These are phyloP conservation scores for Ambrosiella cleistominuta DNA, from an alignment of 2,329 filamentous ascomycete species.

Conservation along the genomic window DNA sequence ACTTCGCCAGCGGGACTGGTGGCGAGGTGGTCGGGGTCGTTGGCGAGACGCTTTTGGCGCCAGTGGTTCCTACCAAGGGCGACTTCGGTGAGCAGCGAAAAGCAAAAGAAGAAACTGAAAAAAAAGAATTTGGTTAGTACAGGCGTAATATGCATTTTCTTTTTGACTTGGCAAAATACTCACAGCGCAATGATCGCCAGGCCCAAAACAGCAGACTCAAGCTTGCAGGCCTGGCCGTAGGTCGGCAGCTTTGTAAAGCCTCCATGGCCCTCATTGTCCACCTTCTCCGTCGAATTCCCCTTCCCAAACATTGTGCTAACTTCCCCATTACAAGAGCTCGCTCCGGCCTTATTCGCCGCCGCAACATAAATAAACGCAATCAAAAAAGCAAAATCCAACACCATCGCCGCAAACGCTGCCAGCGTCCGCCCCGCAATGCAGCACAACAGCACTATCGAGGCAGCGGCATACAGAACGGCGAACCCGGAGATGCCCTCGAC, in stretches of 20 bases:
- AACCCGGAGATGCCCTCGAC: conserved; percentile 64
- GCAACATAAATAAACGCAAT: conserved; percentile 71
- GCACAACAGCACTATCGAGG: conserved; percentile 59
- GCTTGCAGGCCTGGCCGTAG: conserved; percentile 42
- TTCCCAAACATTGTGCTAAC: conserved; percentile 54
- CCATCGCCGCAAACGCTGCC: conserved; percentile 53
- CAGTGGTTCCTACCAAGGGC: conserved; percentile 52
- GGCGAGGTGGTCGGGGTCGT: conserved; percentile 32
- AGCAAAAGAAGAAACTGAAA: conserved; percentile 51
- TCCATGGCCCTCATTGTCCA: conserved; percentile 16
- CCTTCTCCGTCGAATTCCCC: conserved; percentile 21
- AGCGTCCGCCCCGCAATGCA: conserved; percentile 59
- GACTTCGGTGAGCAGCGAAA: conserved; percentile 53
- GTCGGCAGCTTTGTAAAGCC: conserved; percentile 32
- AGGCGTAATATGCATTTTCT: no score
- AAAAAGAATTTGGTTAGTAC: no score
- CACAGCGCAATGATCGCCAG: conserved; percentile 64
- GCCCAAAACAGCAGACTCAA: conserved; percentile 63
- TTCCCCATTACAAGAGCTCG: conserved; percentile 39
- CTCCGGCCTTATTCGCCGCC: conserved; percentile 52
- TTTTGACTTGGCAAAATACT: conserved; percentile 15
- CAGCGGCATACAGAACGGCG: conserved; percentile 55
- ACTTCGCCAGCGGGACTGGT: conserved; percentile 6
- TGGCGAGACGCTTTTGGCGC: conserved; percentile 43
- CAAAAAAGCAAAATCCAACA: conserved; percentile 61